phyloP scores from a whole-genome alignment of 192 early-diverging fungal genomes.

The Backusella sp. region DNA sequence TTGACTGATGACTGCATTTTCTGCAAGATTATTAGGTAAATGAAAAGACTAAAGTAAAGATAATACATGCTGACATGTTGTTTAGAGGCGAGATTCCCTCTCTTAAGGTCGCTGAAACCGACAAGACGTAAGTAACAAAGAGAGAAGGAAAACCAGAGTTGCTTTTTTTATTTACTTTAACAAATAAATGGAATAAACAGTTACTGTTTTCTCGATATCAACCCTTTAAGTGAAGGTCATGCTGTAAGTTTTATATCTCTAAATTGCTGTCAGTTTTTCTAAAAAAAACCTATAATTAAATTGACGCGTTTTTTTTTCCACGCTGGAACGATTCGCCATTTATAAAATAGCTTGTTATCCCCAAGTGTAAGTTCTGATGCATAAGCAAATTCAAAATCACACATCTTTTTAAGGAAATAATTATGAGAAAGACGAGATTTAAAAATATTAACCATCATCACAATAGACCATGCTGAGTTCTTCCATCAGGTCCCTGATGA shows the following conservation, averaged over 20 bases:
- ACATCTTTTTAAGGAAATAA: neutral
- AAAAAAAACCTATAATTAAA: neutral
- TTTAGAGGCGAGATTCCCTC: constrained; percentile 79
- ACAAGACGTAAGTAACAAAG: constrained; percentile 48
- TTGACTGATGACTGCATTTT: constrained; percentile 71
- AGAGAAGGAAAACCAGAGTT: neutral
- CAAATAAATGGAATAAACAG: constrained; percentile 23
- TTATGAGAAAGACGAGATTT: neutral
- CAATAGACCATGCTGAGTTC: constrained; percentile 81
- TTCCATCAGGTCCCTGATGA: constrained; percentile 89
- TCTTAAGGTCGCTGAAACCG: constrained; percentile 80
- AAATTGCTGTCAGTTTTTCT: neutral
- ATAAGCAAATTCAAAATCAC: neutral
- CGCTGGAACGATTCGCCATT: neutral
- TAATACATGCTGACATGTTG: neutral
- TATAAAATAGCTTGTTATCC: constrained; percentile 59
- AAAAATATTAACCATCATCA: neutral
- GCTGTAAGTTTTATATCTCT: constrained; percentile 44
- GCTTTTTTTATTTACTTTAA: neutral
- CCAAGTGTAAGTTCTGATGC: constrained; percentile 53
- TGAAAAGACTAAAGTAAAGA: neutral
- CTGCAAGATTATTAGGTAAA: constrained; percentile 80
- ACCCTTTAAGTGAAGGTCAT: constrained; percentile 74
- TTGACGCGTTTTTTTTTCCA: constrained; percentile 9
- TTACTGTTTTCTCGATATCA: constrained; percentile 82